These are phyloP conservation scores for Chalciporus sp. DNA, from an alignment of 1,284 basidiomycete genomes.

Conservation along the genomic window DNA sequence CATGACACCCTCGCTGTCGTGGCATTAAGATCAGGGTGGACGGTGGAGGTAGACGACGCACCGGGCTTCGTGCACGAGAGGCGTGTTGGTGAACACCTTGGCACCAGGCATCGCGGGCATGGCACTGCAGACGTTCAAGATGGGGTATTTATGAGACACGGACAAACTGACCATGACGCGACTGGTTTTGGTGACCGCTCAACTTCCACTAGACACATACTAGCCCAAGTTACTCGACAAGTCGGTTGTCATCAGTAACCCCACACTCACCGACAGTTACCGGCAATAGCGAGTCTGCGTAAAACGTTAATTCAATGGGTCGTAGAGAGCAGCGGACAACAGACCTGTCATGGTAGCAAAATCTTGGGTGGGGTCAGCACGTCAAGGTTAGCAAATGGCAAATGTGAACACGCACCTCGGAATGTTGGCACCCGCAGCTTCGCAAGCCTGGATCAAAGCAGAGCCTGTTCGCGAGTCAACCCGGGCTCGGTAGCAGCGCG, in stretches of 20 bases:
- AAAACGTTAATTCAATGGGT: conserved; percentile 16
- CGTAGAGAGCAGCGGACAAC: conserved; percentile 21
- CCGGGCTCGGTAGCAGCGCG: conserved; percentile 2
- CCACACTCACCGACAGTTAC: conserved; percentile 83
- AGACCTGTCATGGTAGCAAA: conserved; percentile 92
- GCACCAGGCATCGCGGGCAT: conserved; percentile 98
- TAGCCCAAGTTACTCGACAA: conserved; percentile 26
- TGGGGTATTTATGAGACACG: conserved; percentile 24
- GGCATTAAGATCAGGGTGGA: conserved; percentile 14
- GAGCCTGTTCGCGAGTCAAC: conserved; percentile 57
- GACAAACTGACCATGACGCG: conserved; percentile 70
- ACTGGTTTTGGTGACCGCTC: conserved; percentile 94
- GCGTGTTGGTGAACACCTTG: conserved; percentile 95
- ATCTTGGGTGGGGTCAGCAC: conserved; percentile 47
- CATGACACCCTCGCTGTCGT: conserved; percentile 91
- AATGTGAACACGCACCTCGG: conserved; percentile 56
- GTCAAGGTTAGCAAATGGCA: not conserved
- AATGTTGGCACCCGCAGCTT: conserved; percentile 79
- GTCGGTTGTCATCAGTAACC: not conserved
- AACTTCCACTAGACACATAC: conserved; percentile 98
- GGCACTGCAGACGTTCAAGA: conserved; percentile 55
- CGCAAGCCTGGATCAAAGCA: conserved; percentile 96
- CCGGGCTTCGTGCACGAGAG: conserved; percentile 94
- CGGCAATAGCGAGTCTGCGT: conserved; percentile 83
- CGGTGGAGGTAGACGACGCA: conserved; percentile 34